phyloP scores from a whole-genome alignment of 2,329 filamentous ascomycete genomes.

The Pseudogymnoascus sp. region DNA sequence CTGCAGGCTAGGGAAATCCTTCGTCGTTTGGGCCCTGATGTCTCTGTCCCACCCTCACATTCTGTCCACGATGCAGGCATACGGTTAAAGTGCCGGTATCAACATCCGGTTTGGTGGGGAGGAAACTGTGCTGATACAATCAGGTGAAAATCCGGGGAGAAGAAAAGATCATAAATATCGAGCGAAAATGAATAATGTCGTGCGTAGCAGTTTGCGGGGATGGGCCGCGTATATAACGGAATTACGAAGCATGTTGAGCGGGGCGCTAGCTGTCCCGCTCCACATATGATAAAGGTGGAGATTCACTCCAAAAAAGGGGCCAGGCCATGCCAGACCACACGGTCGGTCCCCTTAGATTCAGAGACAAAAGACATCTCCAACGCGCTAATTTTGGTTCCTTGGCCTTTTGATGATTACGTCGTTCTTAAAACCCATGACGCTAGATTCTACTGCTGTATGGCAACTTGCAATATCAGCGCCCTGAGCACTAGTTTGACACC shows the following conservation, averaged over 20 bases:
- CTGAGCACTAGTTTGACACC: not conserved
- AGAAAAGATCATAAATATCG: not conserved
- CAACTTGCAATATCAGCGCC: constrained; percentile 4
- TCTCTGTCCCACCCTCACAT: constrained; percentile 3
- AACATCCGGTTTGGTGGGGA: not conserved
- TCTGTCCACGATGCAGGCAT: not conserved
- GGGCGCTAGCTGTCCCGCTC: not conserved
- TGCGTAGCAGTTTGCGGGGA: not conserved
- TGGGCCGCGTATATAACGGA: not conserved
- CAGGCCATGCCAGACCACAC: not conserved
- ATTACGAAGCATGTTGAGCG: not conserved
- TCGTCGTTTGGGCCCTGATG: constrained; percentile 26
- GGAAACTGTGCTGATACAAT: not conserved
- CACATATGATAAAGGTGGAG: not conserved
- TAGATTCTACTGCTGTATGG: constrained; percentile 11
- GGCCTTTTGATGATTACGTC: not conserved
- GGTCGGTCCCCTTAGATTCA: not conserved
- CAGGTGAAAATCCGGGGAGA: not conserved
- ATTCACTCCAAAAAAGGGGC: too few relatives aligned
- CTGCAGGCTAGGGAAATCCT: constrained; percentile 34
- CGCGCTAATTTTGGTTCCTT: not conserved
- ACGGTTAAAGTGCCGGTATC: not conserved
- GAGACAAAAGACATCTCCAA: not conserved
- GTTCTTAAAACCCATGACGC: not conserved
- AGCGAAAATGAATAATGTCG: not conserved